These are phyloP conservation scores for Penicillium roqueforti DNA, from an alignment of 495 filamentous ascomycete species.

Conservation along the genomic window DNA sequence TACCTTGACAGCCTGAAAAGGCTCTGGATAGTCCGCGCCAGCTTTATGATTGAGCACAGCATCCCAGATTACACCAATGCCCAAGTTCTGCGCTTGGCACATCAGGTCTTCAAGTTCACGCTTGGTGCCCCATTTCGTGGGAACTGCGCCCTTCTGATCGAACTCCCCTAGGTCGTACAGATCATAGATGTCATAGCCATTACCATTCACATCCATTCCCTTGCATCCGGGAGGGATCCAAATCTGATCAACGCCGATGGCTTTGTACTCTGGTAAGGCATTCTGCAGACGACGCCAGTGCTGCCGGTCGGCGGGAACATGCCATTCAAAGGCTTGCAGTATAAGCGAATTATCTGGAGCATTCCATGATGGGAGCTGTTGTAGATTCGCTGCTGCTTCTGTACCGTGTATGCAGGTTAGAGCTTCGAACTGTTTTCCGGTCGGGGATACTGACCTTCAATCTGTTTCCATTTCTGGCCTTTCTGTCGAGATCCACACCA, in stretches of 20 bases:
- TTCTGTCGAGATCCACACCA: slow-evolving; percentile 5
- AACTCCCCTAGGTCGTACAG: slow-evolving; percentile 75
- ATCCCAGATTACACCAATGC: slow-evolving; percentile 65
- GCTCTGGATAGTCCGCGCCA: slow-evolving; percentile 60
- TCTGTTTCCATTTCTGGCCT: slow-evolving; percentile 2
- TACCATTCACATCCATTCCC: slow-evolving; percentile 55
- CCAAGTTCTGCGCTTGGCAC: slow-evolving; percentile 45
- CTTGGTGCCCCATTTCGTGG: slow-evolving; percentile 72
- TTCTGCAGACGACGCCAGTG: slow-evolving; percentile 60
- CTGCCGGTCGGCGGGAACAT: slow-evolving; percentile 57
- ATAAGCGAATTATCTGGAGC: slow-evolving; percentile 55
- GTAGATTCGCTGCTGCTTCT: slow-evolving; percentile 29
- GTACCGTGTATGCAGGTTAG: not conserved
- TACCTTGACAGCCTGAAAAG: slow-evolving; percentile 58
- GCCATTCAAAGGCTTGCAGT: slow-evolving; percentile 74
- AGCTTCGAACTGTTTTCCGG: not conserved
- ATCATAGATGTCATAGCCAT: slow-evolving; percentile 77
- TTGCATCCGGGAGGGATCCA: slow-evolving; percentile 77
- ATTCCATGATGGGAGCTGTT: slow-evolving; percentile 34
- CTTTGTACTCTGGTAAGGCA: slow-evolving; percentile 52
- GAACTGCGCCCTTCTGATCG: slow-evolving; percentile 60
- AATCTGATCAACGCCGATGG: slow-evolving; percentile 60
- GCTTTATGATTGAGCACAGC: slow-evolving; percentile 76
- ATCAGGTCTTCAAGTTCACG: slow-evolving; percentile 55
- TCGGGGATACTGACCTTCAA: not conserved